phyloP scores from a whole-genome alignment of 805 yeast genomes.

The Zygotorulaspora sp. region DNA sequence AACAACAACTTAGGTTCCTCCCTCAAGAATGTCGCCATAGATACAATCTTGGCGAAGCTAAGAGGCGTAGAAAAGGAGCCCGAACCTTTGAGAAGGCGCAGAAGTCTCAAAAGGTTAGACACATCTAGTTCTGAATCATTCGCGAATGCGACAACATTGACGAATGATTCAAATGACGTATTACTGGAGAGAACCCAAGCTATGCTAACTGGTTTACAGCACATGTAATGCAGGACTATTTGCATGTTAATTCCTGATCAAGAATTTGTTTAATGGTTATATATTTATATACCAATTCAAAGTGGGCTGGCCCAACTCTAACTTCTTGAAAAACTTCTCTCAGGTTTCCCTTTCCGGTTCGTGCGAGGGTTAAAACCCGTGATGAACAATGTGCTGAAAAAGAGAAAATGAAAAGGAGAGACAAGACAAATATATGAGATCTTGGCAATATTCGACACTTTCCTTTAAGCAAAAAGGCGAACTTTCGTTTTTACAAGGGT shows the following conservation, averaged over 20 bases:
- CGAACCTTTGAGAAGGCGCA: constrained; percentile 20
- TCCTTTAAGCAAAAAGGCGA: neutral
- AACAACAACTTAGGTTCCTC: constrained; percentile 5
- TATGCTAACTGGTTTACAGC: constrained; percentile 28
- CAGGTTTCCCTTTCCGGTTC: constrained; percentile 1
- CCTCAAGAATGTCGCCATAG: constrained; percentile 24
- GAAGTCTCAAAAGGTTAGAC: constrained; percentile 14
- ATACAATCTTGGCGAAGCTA: constrained; percentile 24
- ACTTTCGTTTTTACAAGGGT: too few relatives aligned
- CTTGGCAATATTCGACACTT: neutral
- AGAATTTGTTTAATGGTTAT: too few relatives aligned
- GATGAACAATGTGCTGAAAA: neutral
- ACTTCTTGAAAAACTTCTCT: neutral
- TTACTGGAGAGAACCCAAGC: constrained; percentile 29
- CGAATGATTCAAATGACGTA: constrained; percentile 9
- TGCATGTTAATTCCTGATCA: too few relatives aligned
- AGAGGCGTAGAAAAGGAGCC: constrained; percentile 23
- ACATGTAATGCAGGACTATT: constrained; percentile 15
- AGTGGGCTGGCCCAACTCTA: constrained; percentile 1
- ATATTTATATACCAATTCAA: neutral
- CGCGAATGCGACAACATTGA: constrained; percentile 1
- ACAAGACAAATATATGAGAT: neutral
- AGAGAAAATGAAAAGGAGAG: constrained; percentile 2
- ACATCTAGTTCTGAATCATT: constrained; percentile 3
- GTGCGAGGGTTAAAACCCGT: neutral